phyloP scores from a whole-genome alignment of 2,329 filamentous ascomycete species.

The Xylaria sp. region DNA sequence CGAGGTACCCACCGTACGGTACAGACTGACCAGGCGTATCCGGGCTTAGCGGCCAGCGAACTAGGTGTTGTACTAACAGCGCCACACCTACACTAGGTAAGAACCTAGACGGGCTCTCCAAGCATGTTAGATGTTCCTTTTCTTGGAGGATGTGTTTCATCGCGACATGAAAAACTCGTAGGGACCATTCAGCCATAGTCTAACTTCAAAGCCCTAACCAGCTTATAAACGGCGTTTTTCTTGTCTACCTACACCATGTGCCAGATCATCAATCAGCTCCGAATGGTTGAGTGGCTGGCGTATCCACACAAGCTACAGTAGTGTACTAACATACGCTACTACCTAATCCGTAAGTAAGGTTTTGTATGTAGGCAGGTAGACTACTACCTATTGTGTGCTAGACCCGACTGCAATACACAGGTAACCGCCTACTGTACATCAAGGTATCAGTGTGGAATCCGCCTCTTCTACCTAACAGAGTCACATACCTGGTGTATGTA shows the following conservation, averaged over 20 bases:
- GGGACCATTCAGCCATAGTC: neutral
- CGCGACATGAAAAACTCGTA: neutral
- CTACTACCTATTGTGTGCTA: slow-evolving; percentile 17
- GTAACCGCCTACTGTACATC: neutral
- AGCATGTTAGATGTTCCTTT: slow-evolving; percentile 1
- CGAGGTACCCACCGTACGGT: neutral
- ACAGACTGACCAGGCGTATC: slow-evolving; percentile 1
- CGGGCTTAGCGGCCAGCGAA: slow-evolving; percentile 15
- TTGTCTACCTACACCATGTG: neutral
- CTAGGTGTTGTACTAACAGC: neutral
- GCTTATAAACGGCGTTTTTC: neutral
- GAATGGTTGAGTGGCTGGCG: slow-evolving; percentile 11
- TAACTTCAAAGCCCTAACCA: neutral
- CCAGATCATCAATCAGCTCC: slow-evolving; percentile 8
- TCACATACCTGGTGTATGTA: neutral
- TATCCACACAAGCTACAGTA: slow-evolving; percentile 30
- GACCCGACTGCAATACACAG: neutral
- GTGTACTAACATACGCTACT: neutral
- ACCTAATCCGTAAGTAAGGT: neutral
- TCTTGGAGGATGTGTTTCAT: slow-evolving; percentile 3
- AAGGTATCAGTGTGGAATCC: neutral
- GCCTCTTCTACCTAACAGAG: slow-evolving; percentile 2
- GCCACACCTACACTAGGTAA: neutral
- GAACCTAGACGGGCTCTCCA: slow-evolving; percentile 1
- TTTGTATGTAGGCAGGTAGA: neutral